Evolutionary conservation across 768 basidiomycete species (phyloP), one percentile per base, ranked within the genome.

Genomic region (Boletus bicolor): DNA sequence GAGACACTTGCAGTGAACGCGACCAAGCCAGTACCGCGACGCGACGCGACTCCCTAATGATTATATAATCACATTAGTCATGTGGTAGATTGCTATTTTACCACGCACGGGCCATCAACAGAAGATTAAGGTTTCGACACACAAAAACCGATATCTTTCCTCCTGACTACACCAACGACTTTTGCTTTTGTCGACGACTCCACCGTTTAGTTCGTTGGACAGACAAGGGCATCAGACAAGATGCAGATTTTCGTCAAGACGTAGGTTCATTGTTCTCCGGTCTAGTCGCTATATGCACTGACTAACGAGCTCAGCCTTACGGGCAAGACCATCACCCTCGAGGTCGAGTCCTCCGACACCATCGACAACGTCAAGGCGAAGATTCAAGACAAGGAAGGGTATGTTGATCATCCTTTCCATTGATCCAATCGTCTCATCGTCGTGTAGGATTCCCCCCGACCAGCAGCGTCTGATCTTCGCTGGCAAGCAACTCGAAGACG

Each of bases 161-260:
- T 54, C 35, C 51, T 49, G 26, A 66, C 62, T 34, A 67, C 60
- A 46, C 63, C 62, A 52, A 68, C 76, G 77, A 79, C 77, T 78
- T 79, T 81, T 81, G 83, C 85, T 85, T 86, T 88, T 79, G 84
- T 92, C 87, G 75, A 93, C 84, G 91, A 93, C 89, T 93, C 91
- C 91, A 93, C 75, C 90, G 84, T 84, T 85, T 63, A 82, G 60
- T 67, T 85, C 86, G 89, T 84, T 93, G 91, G 91, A 93, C 76
- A 93, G 91, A 89, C 86, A 75, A 73, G 79, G 76, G 87, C 86
- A 77, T 85, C 82, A 80, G 76, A 64, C 65, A 79, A 76, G 67
- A 96, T 97, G 94, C 94, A 97, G 79, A 98, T 97, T 73, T 98
- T 98, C 77, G 95, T 98, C 55, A 98, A 93, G 79, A 93, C 93